Conservation (phyloP, 1,284 basidiomycete species). For the Ceratorhiza oryzae-sativae region DNA sequence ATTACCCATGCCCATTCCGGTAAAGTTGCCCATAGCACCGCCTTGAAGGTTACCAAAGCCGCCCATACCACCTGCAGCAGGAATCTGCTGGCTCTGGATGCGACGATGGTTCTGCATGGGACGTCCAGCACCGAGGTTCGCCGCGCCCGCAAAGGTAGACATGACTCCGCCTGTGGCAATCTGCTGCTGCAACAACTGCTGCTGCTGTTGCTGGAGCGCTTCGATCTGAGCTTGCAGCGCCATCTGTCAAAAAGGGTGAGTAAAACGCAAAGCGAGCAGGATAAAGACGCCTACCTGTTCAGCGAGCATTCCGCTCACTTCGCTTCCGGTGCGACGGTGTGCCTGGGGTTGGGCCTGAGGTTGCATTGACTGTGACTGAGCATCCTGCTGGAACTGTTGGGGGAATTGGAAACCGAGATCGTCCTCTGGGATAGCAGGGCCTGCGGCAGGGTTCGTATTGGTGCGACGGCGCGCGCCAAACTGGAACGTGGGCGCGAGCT, state of each 20-base stretch:
- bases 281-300: constrained; percentile 71
- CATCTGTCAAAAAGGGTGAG: constrained; percentile 60
- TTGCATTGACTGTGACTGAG: constrained; percentile 13
- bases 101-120: constrained; percentile 71
- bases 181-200: constrained; percentile 86
- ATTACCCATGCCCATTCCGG: constrained; percentile 57
- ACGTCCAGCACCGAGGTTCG: constrained; percentile 66
- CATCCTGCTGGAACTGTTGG: constrained; percentile 57
- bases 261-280: not conserved
- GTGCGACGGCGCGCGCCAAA: constrained; percentile 78
- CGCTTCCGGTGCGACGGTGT: constrained; percentile 62
- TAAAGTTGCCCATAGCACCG: constrained; percentile 69
- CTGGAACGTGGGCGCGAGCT: constrained; percentile 87
- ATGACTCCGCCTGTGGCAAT: constrained; percentile 77
- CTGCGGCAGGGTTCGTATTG: constrained; percentile 50
- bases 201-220: constrained; percentile 87
- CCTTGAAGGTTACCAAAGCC: constrained; percentile 54
- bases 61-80: constrained; percentile 59
- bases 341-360: constrained; percentile 52
- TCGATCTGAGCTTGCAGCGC: constrained; percentile 91
- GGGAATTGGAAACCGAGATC: constrained; percentile 83
- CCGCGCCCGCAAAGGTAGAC: constrained; percentile 61
- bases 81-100: constrained; percentile 74
- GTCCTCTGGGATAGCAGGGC: constrained; percentile 78
- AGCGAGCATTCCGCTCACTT: constrained; percentile 81